Base-by-base conservation (phyloP, 2,329 filamentous ascomycete genomes). In the Diaporthe eres region DNA sequence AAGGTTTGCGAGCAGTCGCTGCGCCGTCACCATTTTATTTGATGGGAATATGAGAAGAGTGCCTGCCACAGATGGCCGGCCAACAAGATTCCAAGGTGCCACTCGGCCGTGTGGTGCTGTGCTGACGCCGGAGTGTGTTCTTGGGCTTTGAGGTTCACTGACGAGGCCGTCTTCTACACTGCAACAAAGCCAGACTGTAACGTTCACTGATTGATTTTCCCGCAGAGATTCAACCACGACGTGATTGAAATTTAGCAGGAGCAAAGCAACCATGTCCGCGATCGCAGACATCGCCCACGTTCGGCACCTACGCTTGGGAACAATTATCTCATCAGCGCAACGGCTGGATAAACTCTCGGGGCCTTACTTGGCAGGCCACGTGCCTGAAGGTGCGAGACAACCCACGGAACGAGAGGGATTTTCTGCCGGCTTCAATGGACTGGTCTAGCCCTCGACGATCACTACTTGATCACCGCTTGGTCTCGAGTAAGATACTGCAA, bases 361-460 rank as follows among this genome's bases (percentile, higher is more conserved):
- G 31, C 10, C 65, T 31, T 25, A 28, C 44, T 68, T 68, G 65
- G 65, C 34, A 51, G 22, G 28, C 47, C 65, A 68, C 31, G 65
- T 68, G 65, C 65, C 31, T 68, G 47, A n/a, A 51, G 22, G 5
- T 37, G 63, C 31, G 47, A 39, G 51, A 39, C 47, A 53, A 39
- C 17, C 12, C 28, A 68, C 42, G 22, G 63, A 68, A 68, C 34
- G 44, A 53, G 28, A 67, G 22, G 31, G 22, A 53, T 53, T 37
- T 31, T 10, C 47, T 39, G 22, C 28, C 31, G 63, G 19, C 47
- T 19, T 68, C 22, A 9, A 53, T 53, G 65, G 65, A 37, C 65
- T 12, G 49, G 47, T 55, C 65, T 70, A 25, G 65, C n/a, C 65
- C 47, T 55, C 13, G 49, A 70, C 65, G 47, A 70, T 70, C 65